These are phyloP conservation scores for Lentinula raphanica DNA, from an alignment of 768 basidiomycete species.

Conservation along the genomic window DNA sequence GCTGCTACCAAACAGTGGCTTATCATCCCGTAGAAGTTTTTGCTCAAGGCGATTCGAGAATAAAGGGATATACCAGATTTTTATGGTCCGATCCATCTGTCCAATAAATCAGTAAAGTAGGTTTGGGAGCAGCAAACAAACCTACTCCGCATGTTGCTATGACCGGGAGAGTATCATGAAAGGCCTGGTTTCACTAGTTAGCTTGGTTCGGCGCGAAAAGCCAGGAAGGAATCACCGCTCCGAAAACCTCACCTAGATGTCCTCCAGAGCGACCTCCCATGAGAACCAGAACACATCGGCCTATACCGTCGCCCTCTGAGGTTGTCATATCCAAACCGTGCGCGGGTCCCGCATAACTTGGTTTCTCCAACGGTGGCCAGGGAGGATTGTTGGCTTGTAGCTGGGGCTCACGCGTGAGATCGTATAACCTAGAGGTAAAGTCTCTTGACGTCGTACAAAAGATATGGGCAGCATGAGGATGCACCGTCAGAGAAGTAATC, in stretches of 20 bases:
- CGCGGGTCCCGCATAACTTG: slow-evolving; percentile 60
- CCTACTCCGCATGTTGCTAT: slow-evolving; percentile 77
- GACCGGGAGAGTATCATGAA: slow-evolving; percentile 58
- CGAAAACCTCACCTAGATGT: slow-evolving; percentile 63
- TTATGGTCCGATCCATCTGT: slow-evolving; percentile 68
- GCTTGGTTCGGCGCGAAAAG: background rate
- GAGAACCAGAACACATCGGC: slow-evolving; percentile 60
- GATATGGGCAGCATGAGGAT: slow-evolving; percentile 52
- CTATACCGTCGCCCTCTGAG: slow-evolving; percentile 55
- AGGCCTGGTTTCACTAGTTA: slow-evolving; percentile 40
- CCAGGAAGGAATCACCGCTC: slow-evolving; percentile 44
- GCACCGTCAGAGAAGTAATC: slow-evolving; percentile 66
- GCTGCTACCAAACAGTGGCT: slow-evolving; percentile 64
- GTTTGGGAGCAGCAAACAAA: slow-evolving; percentile 8
- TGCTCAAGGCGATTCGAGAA: slow-evolving; percentile 20
- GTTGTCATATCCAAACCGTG: slow-evolving; percentile 62
- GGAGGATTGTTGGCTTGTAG: slow-evolving; percentile 43
- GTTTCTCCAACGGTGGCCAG: slow-evolving; percentile 45
- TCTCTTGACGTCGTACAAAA: slow-evolving; percentile 73
- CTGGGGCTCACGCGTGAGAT: slow-evolving; percentile 37
- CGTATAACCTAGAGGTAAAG: slow-evolving; percentile 64
- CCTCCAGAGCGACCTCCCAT: slow-evolving; percentile 71
- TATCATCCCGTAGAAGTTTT: slow-evolving; percentile 51
- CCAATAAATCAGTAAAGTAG: background rate
- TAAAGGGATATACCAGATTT: slow-evolving; percentile 64